These are phyloP conservation scores for Cytospora piceicola DNA, from an alignment of 2,329 filamentous ascomycete genomes.

Conservation along the genomic window DNA sequence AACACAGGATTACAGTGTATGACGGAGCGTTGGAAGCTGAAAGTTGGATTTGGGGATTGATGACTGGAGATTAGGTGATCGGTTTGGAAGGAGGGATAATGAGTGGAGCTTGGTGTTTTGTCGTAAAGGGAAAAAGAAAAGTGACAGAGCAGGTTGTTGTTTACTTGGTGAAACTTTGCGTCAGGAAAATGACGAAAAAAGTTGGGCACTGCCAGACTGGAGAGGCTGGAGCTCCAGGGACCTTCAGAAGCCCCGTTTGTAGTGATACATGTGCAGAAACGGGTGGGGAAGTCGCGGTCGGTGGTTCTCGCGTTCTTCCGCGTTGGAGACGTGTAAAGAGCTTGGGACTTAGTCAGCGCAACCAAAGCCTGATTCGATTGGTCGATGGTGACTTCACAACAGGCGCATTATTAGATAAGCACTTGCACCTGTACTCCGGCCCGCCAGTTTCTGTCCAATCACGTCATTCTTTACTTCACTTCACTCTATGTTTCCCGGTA, in stretches of 20 bases:
- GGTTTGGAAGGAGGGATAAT: slow-evolving; percentile 3
- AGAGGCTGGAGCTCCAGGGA: slow-evolving; percentile 18
- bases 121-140: neutral
- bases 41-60: neutral
- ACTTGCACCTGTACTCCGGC: no score
- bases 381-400: slow-evolving; percentile 12
- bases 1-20: slow-evolving; percentile 10
- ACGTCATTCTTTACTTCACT: no score
- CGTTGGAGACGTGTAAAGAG: slow-evolving; percentile 26
- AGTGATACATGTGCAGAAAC: slow-evolving; percentile 7
- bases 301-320: slow-evolving; percentile 24
- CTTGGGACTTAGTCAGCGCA: slow-evolving; percentile 23
- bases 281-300: slow-evolving; percentile 27
- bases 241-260: slow-evolving; percentile 6
- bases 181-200: slow-evolving; percentile 14
- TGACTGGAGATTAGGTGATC: neutral
- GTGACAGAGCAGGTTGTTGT: neutral
- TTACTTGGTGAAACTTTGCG: neutral
- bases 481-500: no score
- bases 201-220: slow-evolving; percentile 20
- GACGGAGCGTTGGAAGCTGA: slow-evolving; percentile 16
- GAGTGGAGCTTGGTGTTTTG: slow-evolving; percentile 31
- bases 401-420: neutral
- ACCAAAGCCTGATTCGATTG: slow-evolving; percentile 3
- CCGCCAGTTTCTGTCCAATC: no score